A percentile compares a stretch with the other conserved stretches of the same genome.
Conservation (phyloP, 441 rosid genomes). For the Populus hybrid region DNA sequence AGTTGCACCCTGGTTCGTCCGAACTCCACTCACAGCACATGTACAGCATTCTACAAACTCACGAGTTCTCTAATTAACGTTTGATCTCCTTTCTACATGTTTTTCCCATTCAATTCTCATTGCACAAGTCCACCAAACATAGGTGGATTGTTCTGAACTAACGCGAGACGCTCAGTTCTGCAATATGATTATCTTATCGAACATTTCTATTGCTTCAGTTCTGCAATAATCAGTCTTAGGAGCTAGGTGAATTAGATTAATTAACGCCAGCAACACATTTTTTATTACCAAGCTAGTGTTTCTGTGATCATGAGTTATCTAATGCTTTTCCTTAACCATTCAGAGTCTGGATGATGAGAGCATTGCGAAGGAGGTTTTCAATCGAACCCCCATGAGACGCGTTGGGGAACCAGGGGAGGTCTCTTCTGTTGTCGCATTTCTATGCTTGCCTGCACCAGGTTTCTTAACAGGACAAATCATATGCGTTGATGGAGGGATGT, state of each 20-base stretch:
- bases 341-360: neutral
- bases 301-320: neutral
- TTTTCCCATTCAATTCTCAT: neutral
- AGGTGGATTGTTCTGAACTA: neutral
- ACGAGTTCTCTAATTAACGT: too few relatives aligned
- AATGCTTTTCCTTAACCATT: neutral
- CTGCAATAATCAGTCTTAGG: too few relatives aligned
- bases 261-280: too few relatives aligned
- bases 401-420: neutral
- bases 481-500: neutral
- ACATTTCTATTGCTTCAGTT: too few relatives aligned
- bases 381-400: neutral
- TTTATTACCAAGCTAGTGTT: too few relatives aligned
- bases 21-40: conserved; percentile 59
- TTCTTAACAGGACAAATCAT: neutral
- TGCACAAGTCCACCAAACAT: neutral
- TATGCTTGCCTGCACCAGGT: neutral
- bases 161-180: too few relatives aligned
- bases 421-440: neutral
- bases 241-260: neutral
- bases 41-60: conserved; percentile 21
- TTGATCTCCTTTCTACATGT: too few relatives aligned
- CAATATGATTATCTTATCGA: too few relatives aligned
- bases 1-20: conserved; percentile 78
- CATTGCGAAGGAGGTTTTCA: neutral